Evolutionary conservation across 2,329 filamentous ascomycete species (phyloP).

Genomic region (Pestalotiopsis fici): DNA sequence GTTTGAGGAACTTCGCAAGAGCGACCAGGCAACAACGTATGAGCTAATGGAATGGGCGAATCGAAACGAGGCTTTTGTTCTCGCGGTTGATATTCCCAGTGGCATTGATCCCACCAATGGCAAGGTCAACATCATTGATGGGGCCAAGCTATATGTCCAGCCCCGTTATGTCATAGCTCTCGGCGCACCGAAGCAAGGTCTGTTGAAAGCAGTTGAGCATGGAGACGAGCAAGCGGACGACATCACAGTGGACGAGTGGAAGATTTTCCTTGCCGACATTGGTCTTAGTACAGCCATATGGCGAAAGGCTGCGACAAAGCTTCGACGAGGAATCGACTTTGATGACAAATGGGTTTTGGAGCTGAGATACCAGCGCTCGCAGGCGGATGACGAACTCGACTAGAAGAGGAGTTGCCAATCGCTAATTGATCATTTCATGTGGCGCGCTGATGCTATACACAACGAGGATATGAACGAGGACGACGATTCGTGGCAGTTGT

Average conservation of each 20-base stretch:
- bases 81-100: conserved; percentile 89
- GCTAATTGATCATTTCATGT: too few relatives aligned
- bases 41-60: conserved; percentile 95
- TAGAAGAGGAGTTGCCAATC: background rate
- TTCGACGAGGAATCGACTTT: conserved; percentile 85
- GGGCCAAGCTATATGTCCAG: conserved; percentile 76
- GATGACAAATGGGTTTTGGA: conserved; percentile 83
- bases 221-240: conserved; percentile 51
- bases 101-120: conserved; percentile 82
- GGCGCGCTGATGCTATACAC: too few relatives aligned
- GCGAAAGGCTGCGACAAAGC: conserved; percentile 79
- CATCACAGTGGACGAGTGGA: conserved; percentile 65
- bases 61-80: conserved; percentile 76
- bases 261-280: conserved; percentile 82
- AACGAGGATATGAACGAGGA: background rate
- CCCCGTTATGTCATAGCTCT: conserved; percentile 83
- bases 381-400: conserved; percentile 7
- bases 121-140: conserved; percentile 67
- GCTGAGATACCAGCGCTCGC: conserved; percentile 49
- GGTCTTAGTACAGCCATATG: conserved; percentile 82
- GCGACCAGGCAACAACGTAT: conserved; percentile 81
- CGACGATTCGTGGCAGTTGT: background rate
- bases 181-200: conserved; percentile 82
- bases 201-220: conserved; percentile 74
- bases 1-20: conserved; percentile 83